Conservation (phyloP, 225 moss, liverwort and hornwort species). For the Polytrichum commune region DNA sequence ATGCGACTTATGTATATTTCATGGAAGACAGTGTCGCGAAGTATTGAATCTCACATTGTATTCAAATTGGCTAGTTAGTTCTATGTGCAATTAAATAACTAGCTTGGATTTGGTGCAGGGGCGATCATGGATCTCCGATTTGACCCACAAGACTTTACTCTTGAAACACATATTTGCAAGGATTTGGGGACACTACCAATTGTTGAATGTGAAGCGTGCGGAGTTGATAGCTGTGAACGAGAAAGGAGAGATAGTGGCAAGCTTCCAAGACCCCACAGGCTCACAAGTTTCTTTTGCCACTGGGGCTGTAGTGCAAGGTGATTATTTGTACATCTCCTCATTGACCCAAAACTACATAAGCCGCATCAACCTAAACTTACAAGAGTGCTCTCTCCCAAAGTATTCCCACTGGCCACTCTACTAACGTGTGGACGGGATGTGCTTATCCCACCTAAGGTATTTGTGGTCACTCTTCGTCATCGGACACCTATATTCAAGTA, state of each 20-base stretch:
- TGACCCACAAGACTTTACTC: conserved; percentile 18
- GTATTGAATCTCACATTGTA: too few species aligned
- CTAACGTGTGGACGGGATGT: background rate
- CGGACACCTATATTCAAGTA: too few species aligned
- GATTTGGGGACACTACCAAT: conserved; percentile 20
- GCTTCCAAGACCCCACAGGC: conserved; percentile 35
- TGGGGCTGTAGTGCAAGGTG: conserved; percentile 24
- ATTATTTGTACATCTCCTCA: conserved; percentile 36
- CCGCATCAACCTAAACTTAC: conserved; percentile 24
- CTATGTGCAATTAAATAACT: too few species aligned
- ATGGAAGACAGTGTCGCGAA: too few species aligned
- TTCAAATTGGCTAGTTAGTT: background rate
- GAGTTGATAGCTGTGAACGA: conserved; percentile 27
- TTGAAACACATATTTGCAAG: conserved; percentile 35
- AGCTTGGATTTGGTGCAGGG: conserved; percentile 19
- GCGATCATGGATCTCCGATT: conserved; percentile 25
- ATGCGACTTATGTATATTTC: background rate
- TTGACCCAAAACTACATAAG: conserved; percentile 29
- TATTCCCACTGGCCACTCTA: conserved; percentile 24
- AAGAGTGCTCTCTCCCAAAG: conserved; percentile 9
- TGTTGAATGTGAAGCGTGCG: conserved; percentile 25
- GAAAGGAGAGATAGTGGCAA: conserved; percentile 21
- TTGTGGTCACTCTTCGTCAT: too few species aligned
- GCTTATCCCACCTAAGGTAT: too few species aligned
- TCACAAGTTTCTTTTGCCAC: conserved; percentile 28